A percentile compares a stretch with the other conserved stretches of the same genome.
These are phyloP conservation scores for Ocimum tenuiflorum DNA, from an alignment of 257 asterid species.

Conservation along the genomic window DNA sequence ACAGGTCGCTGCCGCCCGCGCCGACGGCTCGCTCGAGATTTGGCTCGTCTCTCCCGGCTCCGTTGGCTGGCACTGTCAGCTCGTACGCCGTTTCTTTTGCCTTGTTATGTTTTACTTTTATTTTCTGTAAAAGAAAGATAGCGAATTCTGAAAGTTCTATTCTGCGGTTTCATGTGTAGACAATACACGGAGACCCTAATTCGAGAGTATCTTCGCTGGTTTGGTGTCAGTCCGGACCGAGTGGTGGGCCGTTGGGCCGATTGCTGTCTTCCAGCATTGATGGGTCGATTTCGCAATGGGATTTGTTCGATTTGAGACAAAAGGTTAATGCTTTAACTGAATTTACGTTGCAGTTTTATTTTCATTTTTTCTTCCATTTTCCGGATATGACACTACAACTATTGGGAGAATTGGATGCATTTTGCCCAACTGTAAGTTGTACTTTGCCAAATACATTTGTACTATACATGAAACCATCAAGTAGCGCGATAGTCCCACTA, in stretches of 20 bases:
- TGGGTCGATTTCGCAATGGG: slow-evolving; percentile 91
- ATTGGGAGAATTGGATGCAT: neutral
- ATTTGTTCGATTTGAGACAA: slow-evolving; percentile 61
- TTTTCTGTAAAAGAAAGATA: neutral
- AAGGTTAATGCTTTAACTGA: slow-evolving; percentile 36
- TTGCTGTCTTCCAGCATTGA: slow-evolving; percentile 79
- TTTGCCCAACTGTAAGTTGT: neutral
- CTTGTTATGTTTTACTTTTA: neutral
- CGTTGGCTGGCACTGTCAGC: slow-evolving; percentile 98
- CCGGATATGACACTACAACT: no score
- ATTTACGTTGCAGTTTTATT: no score
- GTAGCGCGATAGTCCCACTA: neutral
- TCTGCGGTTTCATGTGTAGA: slow-evolving; percentile 40
- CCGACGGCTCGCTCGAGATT: slow-evolving; percentile 81
- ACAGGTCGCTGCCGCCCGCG: slow-evolving; percentile 95
- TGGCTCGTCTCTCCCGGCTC: slow-evolving; percentile 99
- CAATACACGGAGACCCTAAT: slow-evolving; percentile 80
- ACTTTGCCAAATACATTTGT: neutral
- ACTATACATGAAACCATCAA: neutral
- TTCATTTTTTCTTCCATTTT: neutral
- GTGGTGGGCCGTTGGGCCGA: slow-evolving; percentile 43
- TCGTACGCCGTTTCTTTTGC: slow-evolving; percentile 38
- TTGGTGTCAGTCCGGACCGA: slow-evolving; percentile 74
- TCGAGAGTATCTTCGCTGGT: slow-evolving; percentile 77
- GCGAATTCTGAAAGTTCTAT: slow-evolving; percentile 9